phyloP scores from a whole-genome alignment of 495 filamentous ascomycete genomes.

The Penicillium steckii region DNA sequence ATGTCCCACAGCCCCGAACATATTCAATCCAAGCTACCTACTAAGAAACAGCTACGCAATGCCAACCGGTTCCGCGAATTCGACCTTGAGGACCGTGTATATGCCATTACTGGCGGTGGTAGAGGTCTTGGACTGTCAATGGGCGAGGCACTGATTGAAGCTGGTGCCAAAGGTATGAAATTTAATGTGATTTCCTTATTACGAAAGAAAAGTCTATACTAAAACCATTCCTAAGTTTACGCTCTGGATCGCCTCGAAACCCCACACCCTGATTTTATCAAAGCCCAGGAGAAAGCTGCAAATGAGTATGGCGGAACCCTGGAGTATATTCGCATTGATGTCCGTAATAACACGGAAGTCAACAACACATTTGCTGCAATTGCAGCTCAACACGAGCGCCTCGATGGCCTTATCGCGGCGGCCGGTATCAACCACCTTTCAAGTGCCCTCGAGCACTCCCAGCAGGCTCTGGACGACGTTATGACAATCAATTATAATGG shows the following conservation, averaged over 20 bases:
- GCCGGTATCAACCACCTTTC: constrained; percentile 78
- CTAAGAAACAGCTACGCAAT: constrained; percentile 19
- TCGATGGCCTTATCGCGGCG: constrained; percentile 81
- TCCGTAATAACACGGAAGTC: constrained; percentile 56
- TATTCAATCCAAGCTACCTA: constrained; percentile 36
- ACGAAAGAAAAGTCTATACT: background rate
- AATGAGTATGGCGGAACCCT: constrained; percentile 53
- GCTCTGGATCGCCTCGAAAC: constrained; percentile 57
- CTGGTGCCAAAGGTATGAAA: constrained; percentile 60
- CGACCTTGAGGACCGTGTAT: constrained; percentile 56
- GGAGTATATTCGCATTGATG: constrained; percentile 63
- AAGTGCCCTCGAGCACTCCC: constrained; percentile 64
- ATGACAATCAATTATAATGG: constrained; percentile 75
- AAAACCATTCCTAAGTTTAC: constrained; percentile 48
- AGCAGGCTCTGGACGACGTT: constrained; percentile 62
- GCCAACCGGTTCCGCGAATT: constrained; percentile 47
- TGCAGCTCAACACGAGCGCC: constrained; percentile 48
- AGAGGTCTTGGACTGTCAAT: constrained; percentile 63
- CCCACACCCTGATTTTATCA: constrained; percentile 50
- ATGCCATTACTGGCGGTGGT: constrained; percentile 62
- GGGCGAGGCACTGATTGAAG: constrained; percentile 68
- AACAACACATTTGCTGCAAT: constrained; percentile 54
- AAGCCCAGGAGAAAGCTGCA: constrained; percentile 47
- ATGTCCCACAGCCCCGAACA: constrained; percentile 24
- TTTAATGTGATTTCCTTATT: background rate